Evolutionary conservation across 257 asterid genomes (phyloP), one percentile per base, ranked within the genome.

Genomic region (Plantago major): DNA sequence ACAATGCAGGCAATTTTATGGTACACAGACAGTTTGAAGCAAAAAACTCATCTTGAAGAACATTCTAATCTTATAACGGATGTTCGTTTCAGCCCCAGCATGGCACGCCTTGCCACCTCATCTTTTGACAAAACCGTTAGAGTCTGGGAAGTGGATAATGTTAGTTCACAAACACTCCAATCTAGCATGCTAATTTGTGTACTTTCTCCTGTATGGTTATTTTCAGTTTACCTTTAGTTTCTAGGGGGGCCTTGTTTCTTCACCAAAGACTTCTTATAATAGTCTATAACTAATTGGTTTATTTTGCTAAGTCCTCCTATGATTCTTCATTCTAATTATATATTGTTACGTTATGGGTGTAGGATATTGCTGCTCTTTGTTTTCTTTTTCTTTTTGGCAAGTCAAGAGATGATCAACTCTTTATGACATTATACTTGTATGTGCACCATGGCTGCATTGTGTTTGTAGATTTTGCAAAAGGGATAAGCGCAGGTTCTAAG

Each of bases 71-170:
- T 76, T 28, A 90, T 93, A 61, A 93, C 95, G 5, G 96, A 89
- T 77, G 92, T 90, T 70, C 99, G 95, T 58, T 93, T 93, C 79
- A 84, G 97, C 73, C 99, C 99, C 47, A 93, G 89, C 85, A 85
- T 82, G 95, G 87, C 95, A 26, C 94, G 97, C 63, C 96, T 93
- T 42, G 96, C 97, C 65, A 93, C 99, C 45, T 89, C 97, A 15
- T 90, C 97, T 11, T 93, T 83, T 59, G 99, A 93, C 83, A 93
- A 90, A 69, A 85, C 95, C 51, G 97, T 93, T 74, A 78, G 97
- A 72, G 97, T 93, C 71, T 89, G 97, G 97, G 99, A 90, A 60
- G 95, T 87, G 2, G 99, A 89, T 52, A 89, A 75, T 76, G 99
- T 93, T 63, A 77, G 94, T 82, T 57, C 49, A 65, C 28, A 11